phyloP scores from a whole-genome alignment of 192 early-diverging fungal genomes.

The Diversispora epigaea region DNA sequence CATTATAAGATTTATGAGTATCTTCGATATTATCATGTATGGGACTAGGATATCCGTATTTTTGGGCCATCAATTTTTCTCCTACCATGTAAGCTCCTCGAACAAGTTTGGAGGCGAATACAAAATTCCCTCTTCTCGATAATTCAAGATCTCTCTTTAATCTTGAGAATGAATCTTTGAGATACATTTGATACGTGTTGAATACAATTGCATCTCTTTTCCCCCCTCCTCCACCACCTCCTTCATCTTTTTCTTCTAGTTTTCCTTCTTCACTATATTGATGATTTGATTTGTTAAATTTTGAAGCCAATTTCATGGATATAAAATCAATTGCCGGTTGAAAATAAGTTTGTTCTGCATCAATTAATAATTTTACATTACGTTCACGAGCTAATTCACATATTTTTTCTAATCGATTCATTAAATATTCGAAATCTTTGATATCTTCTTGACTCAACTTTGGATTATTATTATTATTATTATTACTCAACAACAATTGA shows the following conservation, averaged over 20 bases:
- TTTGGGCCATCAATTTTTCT: slow-evolving; percentile 62
- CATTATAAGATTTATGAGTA: slow-evolving; percentile 84
- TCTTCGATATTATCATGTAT: slow-evolving; percentile 75
- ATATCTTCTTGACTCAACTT: slow-evolving; percentile 57
- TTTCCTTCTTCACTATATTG: too few species aligned
- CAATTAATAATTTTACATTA: slow-evolving; percentile 79
- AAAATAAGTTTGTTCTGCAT: slow-evolving; percentile 94
- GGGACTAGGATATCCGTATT: slow-evolving; percentile 71
- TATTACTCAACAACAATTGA: slow-evolving; percentile 44
- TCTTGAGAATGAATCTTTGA: slow-evolving; percentile 61
- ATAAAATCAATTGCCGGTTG: slow-evolving; percentile 90
- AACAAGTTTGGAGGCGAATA: slow-evolving; percentile 85
- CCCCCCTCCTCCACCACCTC: slow-evolving; percentile 23
- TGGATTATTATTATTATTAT: slow-evolving; percentile 1
- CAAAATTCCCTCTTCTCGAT: slow-evolving; percentile 68
- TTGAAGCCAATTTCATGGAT: slow-evolving; percentile 64
- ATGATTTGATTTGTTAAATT: slow-evolving; percentile 59
- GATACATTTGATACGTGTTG: slow-evolving; percentile 98
- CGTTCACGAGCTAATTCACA: slow-evolving; percentile 59
- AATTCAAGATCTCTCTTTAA: slow-evolving; percentile 66
- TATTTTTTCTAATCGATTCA: slow-evolving; percentile 70
- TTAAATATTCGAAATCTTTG: slow-evolving; percentile 64
- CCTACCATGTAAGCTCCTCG: slow-evolving; percentile 69
- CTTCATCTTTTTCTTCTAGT: not conserved
- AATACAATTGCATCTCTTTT: slow-evolving; percentile 65